These are phyloP conservation scores for Nigrospora osmanthi DNA, from an alignment of 2,329 filamentous ascomycete species.

Conservation along the genomic window DNA sequence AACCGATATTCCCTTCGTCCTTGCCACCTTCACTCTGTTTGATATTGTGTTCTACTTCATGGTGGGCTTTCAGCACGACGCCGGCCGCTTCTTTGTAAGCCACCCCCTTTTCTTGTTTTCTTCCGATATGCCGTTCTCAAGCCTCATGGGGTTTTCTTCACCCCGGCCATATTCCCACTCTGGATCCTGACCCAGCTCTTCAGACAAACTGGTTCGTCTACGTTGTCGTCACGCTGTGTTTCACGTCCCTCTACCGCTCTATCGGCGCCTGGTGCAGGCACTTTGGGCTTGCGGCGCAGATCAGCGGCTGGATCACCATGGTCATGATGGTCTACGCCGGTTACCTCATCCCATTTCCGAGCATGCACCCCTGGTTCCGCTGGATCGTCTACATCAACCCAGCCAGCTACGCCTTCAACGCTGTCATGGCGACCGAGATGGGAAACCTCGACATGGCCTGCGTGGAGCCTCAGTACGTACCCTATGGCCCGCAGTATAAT, in stretches of 20 bases:
- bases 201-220: constrained; percentile 55
- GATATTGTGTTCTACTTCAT: constrained; percentile 27
- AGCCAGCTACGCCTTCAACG: constrained; percentile 58
- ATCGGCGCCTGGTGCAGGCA: constrained; percentile 56
- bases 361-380: constrained; percentile 62
- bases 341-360: constrained; percentile 52
- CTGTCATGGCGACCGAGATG: constrained; percentile 47
- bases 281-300: constrained; percentile 17
- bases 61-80: constrained; percentile 16
- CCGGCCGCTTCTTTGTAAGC: constrained; percentile 37
- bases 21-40: constrained; percentile 45
- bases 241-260: constrained; percentile 59
- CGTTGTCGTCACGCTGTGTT: constrained; percentile 47
- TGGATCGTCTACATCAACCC: constrained; percentile 63
- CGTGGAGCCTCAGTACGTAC: constrained; percentile 34
- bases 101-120: no score
- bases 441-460: constrained; percentile 43
- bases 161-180: no score
- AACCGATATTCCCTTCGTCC: constrained; percentile 34
- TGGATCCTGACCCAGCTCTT: no score
- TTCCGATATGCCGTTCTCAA: no score
- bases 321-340: constrained; percentile 30
- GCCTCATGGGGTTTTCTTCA: no score
- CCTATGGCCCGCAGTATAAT: constrained; percentile 29
- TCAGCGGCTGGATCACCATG: constrained; percentile 16